Evolutionary conservation across 306 rosid genomes (phyloP), one percentile per base, ranked within the genome.

Genomic region (Quercus aquifolioides): DNA sequence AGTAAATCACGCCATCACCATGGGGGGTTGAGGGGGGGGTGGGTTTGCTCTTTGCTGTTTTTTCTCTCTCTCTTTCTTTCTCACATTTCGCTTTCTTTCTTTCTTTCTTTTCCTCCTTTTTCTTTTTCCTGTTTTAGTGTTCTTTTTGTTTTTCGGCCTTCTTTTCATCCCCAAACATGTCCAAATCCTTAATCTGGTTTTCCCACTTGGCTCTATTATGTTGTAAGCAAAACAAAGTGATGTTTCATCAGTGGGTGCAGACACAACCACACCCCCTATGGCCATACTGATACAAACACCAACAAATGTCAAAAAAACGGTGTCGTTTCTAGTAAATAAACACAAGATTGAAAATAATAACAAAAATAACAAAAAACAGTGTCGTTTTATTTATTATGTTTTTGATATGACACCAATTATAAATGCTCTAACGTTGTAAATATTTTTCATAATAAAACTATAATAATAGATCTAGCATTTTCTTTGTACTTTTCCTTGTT

Each of bases 91-190:
- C 89, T 86, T 83, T 86, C 76, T 71, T 81, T 71, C 77, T 79
- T 46, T 55, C 81, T 80, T 64, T 76, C 35, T 56, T 85, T 79
- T 85, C 76, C 60, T 58, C 73, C 91, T 81, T 89, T 92, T 83
- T 82, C 92, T 89, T 88, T 89, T 82, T 88, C 86, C 81, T 89
- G 93, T 87, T 83, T 76, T 75, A 19, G 84, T 80, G 49, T 86
- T 77, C 89, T 85, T 90, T 91, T 88, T 89, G 91, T 87, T 91
- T 91, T 87, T 80, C 58, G 81, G 87, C 86, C 84, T 81, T 87
- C 82, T 85, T 82, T 80, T 80, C 79, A 73, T 74, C 55, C 76
- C 84, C 72, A 78, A 87, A 71, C 84, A 82, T 75, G 75, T 62
- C 69, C 83, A 72, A 57, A 76, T 71, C 82, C 83, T 72, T 33